Evolutionary conservation across 345 rosid species (phyloP).

Genomic region (Eucalyptus globulus): DNA sequence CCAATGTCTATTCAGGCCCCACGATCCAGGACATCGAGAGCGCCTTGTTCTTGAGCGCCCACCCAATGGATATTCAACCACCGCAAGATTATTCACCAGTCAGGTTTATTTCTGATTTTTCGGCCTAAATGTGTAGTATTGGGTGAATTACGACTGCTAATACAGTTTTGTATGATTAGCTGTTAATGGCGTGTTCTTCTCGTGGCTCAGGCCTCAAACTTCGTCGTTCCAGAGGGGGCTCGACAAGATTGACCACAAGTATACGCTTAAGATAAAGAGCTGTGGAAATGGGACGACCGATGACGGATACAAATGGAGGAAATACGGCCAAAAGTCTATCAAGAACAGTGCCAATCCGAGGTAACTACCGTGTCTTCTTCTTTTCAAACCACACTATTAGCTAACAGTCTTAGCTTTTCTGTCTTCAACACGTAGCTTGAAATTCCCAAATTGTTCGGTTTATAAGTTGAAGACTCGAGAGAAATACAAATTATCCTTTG

Average conservation of each 20-base stretch:
- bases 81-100: conserved; percentile 6
- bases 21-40: conserved; percentile 38
- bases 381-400: background rate
- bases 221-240: conserved; percentile 16
- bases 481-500: background rate
- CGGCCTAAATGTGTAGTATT: background rate
- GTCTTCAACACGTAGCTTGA: background rate
- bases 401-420: background rate
- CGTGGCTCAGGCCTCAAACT: background rate
- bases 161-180: background rate
- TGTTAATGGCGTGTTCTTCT: background rate
- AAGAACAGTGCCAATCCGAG: conserved; percentile 84
- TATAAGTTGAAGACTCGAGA: background rate
- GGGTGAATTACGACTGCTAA: background rate
- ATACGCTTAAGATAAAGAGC: conserved; percentile 58
- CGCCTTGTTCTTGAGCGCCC: conserved; percentile 17
- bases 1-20: conserved; percentile 45
- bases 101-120: background rate
- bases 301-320: conserved; percentile 98
- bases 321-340: conserved; percentile 86
- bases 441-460: background rate
- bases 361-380: conserved; percentile 1
- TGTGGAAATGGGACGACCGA: conserved; percentile 41
- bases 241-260: conserved; percentile 47
- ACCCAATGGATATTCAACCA: background rate